Evolutionary conservation across 2,329 filamentous ascomycete genomes (phyloP), one percentile per base, ranked within the genome.

Genomic region (Ophiocordyceps camponoti-saundersi): DNA sequence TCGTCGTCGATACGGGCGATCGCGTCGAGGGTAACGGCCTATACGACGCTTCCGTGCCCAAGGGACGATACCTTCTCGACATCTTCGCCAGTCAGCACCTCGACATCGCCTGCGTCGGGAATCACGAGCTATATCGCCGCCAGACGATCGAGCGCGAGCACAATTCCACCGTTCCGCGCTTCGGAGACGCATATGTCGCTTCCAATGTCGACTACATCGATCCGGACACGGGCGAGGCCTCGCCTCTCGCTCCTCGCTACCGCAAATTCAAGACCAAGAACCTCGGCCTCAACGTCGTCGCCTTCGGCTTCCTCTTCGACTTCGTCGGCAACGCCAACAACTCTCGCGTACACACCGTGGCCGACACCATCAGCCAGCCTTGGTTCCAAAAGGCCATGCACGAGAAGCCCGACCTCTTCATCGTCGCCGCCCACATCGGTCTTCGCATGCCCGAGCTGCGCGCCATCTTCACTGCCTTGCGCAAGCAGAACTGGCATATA

Each of bases 1-100:
- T 98, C n/a, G 69, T 98, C n/a, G 70, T 98, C 52, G 92, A 98
- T 61, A 95, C 89, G 0, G 92, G 92, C 50, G 92, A 96, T 59
- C 77, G 90, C 7, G 77, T 95, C 55, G 92, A 96, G 63, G 88
- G 90, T 34, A 96, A 95, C 59, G 92, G 90, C 1, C 75, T 98
- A 4, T 96, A 95, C 64, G 92, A 96, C 60, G 83, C 81, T 6
- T 95, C 88, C 0, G 70, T 74, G 26, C 92, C 92, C 10, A 93
- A 93, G 59, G 92, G 92, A 21, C 73, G 81, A 57, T 95, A 88
- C 61, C 87, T 86, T 1, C 90, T 87, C 59, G 84, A 90, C 52
- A 92, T 96, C 47, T 79, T 92, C 59, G 80, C 79, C 50, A 71
- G 93, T 58, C 87, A 95, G 59, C 65, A 79, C 42, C 79, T 95